Evolutionary conservation across 305 asterid genomes (phyloP).

Genomic region (Plantago coronopus): DNA sequence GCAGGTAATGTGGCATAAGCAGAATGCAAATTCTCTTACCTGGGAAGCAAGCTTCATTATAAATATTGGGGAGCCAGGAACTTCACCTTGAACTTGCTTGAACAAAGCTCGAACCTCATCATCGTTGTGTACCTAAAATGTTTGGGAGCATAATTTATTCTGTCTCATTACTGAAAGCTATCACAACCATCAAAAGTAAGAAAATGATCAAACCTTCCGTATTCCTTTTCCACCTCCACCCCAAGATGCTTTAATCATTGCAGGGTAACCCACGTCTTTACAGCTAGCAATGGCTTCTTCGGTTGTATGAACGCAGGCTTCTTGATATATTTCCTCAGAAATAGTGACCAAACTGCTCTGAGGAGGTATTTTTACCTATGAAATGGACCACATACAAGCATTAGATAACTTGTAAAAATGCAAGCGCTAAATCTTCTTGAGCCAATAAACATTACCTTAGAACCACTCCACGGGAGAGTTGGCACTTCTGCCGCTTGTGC

Average conservation of each 20-base stretch:
- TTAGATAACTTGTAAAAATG: constrained; percentile 15
- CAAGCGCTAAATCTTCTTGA: constrained; percentile 21
- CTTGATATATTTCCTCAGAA: constrained; percentile 66
- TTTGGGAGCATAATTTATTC: constrained; percentile 20
- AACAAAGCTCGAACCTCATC: constrained; percentile 95
- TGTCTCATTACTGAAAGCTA: constrained; percentile 6
- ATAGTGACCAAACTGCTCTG: constrained; percentile 74
- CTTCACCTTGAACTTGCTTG: constrained; percentile 99
- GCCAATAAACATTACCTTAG: constrained; percentile 58
- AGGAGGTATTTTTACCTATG: constrained; percentile 73
- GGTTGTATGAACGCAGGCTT: constrained; percentile 90
- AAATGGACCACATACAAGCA: constrained; percentile 20
- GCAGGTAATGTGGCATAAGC: constrained; percentile 9
- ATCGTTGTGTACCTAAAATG: constrained; percentile 77
- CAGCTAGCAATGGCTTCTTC: constrained; percentile 98
- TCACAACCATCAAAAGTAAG: background rate
- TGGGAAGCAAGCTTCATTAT: constrained; percentile 99
- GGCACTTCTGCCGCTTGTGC: constrained; percentile 99
- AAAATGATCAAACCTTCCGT: constrained; percentile 67
- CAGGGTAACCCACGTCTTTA: constrained; percentile 96
- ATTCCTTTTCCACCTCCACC: constrained; percentile 99
- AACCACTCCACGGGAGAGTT: constrained; percentile 99
- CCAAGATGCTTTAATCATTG: constrained; percentile 99
- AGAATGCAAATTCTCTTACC: constrained; percentile 44
- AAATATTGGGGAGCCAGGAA: constrained; percentile 98